Conservation (phyloP, 208 protist species). For the Strigomonas galati region DNA sequence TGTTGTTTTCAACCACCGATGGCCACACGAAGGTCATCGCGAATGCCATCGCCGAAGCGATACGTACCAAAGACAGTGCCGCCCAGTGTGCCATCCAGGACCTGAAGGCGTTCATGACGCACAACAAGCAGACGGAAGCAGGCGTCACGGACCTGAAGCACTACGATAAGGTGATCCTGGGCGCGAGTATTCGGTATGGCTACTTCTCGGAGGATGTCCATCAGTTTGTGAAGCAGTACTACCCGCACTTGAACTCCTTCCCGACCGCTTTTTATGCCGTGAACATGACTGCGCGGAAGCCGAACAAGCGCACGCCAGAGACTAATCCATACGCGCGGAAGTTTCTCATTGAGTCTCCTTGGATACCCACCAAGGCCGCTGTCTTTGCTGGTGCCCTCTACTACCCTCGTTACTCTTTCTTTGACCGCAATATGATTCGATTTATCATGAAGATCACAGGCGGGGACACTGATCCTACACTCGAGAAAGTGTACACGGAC, state of each 20-base stretch:
- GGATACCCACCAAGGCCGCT: conserved; percentile 11
- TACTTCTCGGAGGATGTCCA: conserved; percentile 11
- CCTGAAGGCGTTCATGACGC: neutral
- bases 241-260: conserved; percentile 10
- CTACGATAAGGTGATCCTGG: conserved; percentile 22
- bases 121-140: neutral
- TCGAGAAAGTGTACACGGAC: conserved; percentile 25
- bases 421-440: conserved; percentile 21
- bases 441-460: conserved; percentile 27
- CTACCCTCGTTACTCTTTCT: conserved; percentile 25
- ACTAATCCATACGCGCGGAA: conserved; percentile 29
- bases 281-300: conserved; percentile 25
- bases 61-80: conserved; percentile 2
- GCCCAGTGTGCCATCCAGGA: conserved; percentile 15
- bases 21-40: conserved; percentile 20
- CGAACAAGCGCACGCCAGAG: conserved; percentile 18
- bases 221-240: conserved; percentile 13
- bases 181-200: conserved; percentile 22
- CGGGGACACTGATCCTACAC: conserved; percentile 23
- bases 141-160: neutral
- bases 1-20: conserved; percentile 23
- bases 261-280: conserved; percentile 24
- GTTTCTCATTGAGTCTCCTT: conserved; percentile 17
- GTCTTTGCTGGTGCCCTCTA: conserved; percentile 27
- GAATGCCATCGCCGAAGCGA: conserved; percentile 8